A percentile compares a stretch with the other conserved stretches of the same genome.
Evolutionary conservation across 2,329 filamentous ascomycete genomes (phyloP).

Genomic region (Paracoccidioides brasiliensis): DNA sequence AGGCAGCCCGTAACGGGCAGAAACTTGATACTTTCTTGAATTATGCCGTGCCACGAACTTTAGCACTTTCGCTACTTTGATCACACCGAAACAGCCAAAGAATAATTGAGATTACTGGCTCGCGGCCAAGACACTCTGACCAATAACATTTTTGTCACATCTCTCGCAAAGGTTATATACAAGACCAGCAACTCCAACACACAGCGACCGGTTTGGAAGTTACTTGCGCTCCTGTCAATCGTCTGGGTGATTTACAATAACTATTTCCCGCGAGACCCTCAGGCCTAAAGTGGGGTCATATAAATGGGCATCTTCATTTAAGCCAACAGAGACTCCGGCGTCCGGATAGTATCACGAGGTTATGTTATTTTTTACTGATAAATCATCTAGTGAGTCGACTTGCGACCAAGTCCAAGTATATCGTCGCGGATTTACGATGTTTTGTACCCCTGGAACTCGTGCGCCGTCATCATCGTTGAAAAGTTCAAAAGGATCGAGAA

Average conservation of each 20-base stretch:
- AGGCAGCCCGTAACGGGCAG: constrained; percentile 9
- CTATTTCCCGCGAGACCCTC: constrained; percentile 35
- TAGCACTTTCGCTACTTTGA: constrained; percentile 12
- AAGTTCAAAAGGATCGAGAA: too few relatives aligned
- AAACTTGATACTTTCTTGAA: constrained; percentile 11
- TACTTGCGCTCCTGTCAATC: not conserved
- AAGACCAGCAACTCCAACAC: not conserved
- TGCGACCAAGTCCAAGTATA: too few relatives aligned
- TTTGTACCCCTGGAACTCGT: too few relatives aligned
- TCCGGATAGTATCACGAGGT: constrained; percentile 29
- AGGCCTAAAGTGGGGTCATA: constrained; percentile 33
- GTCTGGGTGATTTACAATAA: constrained; percentile 19
- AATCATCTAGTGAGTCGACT: too few relatives aligned
- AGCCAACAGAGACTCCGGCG: constrained; percentile 24
- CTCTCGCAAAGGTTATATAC: not conserved
- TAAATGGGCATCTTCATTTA: constrained; percentile 21
- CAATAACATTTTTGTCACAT: constrained; percentile 18
- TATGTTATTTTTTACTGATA: too few relatives aligned
- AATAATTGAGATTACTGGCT: constrained; percentile 25
- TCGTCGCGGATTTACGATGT: too few relatives aligned
- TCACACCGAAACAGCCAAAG: constrained; percentile 12
- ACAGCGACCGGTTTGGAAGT: not conserved
- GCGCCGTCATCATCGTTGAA: too few relatives aligned
- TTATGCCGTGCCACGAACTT: constrained; percentile 10
- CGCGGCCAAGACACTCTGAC: constrained; percentile 36